A percentile compares a stretch with the other conserved stretches of the same genome.
phyloP scores from a whole-genome alignment of 116 monocot species.

The Papilionanthe hybrid region DNA sequence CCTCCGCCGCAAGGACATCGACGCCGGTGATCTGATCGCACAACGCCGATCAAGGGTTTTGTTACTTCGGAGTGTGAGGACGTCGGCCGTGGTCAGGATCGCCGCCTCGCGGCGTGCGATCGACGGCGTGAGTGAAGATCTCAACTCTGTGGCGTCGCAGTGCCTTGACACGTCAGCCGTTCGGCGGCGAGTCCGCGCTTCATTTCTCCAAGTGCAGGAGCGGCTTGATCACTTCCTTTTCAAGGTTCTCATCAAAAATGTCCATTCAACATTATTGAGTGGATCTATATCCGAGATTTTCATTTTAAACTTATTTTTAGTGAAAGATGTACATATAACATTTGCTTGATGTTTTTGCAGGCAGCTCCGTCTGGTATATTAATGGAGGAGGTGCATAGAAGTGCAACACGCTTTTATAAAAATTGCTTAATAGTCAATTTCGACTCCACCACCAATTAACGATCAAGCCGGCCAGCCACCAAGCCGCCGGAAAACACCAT shows the following conservation, averaged over 20 bases:
- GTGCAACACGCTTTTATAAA: too few species aligned
- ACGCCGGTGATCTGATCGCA: neutral
- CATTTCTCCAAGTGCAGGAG: slow-evolving; percentile 50
- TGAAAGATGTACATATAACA: neutral
- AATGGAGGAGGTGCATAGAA: slow-evolving; percentile 71
- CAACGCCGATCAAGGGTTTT: neutral
- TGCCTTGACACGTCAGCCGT: slow-evolving; percentile 54
- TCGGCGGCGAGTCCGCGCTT: slow-evolving; percentile 50
- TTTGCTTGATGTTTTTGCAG: slow-evolving; percentile 29
- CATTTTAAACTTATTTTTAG: neutral
- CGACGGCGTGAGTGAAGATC: slow-evolving; percentile 63
- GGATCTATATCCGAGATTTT: neutral
- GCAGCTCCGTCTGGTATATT: slow-evolving; percentile 64
- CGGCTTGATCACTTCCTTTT: slow-evolving; percentile 83
- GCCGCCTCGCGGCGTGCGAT: slow-evolving; percentile 26
- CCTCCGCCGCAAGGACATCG: neutral
- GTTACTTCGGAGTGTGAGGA: neutral
- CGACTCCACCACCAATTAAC: too few species aligned
- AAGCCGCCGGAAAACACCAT: too few species aligned
- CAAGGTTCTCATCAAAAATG: slow-evolving; percentile 36
- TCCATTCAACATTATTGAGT: neutral
- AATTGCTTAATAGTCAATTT: too few species aligned
- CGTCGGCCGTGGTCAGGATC: neutral
- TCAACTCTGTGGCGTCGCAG: slow-evolving; percentile 57
- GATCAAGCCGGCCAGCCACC: too few species aligned